phyloP scores from a whole-genome alignment of 2,329 filamentous ascomycete genomes.

The Talaromyces sp. region DNA sequence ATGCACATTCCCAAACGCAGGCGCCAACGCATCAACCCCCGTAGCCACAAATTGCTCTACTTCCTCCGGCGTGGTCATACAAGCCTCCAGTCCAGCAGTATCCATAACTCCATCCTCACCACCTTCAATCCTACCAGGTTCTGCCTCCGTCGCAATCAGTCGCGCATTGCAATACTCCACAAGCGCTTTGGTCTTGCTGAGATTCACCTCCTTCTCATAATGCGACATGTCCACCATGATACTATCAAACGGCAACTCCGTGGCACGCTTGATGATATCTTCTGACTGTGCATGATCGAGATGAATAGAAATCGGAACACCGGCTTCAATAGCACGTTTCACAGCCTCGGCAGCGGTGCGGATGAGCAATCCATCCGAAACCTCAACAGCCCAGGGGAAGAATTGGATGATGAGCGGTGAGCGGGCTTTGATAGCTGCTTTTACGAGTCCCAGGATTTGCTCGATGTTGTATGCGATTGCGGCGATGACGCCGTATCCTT shows the following conservation, averaged over 20 bases:
- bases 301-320: constrained; percentile 4
- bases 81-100: constrained; percentile 3
- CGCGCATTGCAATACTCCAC: constrained; percentile 10
- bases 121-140: constrained; percentile 4
- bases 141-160: constrained; percentile 6
- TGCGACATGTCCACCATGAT: constrained; percentile 14
- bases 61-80: constrained; percentile 12
- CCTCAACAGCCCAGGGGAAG: constrained; percentile 6
- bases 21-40: constrained; percentile 18
- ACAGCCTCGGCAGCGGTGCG: constrained; percentile 7
- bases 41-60: constrained; percentile 12
- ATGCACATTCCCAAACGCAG: constrained; percentile 24
- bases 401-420: constrained; percentile 11
- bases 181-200: constrained; percentile 6
- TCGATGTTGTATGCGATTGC: constrained; percentile 13
- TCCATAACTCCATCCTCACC: constrained; percentile 12
- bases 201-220: constrained; percentile 8
- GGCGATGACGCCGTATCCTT: constrained; percentile 10
- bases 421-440: not conserved
- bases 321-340: not conserved
- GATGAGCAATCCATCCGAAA: not conserved
- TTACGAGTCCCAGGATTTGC: constrained; percentile 8
- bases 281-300: constrained; percentile 11
- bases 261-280: constrained; percentile 5
- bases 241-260: constrained; percentile 11